These are phyloP conservation scores for Eucalyptus microcorys DNA, from an alignment of 345 rosid species.

Conservation along the genomic window DNA sequence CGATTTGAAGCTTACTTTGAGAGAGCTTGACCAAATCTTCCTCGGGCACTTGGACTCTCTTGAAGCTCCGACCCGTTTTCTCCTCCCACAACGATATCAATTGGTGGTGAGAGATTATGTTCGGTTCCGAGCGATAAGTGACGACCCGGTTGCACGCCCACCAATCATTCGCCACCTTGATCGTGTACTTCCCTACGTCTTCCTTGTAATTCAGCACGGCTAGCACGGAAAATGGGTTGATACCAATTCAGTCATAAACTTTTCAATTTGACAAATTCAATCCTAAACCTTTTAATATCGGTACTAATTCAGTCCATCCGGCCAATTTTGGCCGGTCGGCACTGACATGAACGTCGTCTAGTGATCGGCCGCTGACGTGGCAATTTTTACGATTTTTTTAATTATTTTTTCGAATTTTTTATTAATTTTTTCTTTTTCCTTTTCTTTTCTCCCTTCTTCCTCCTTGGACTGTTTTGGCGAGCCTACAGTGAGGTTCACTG, in stretches of 20 bases:
- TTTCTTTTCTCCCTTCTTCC: no score
- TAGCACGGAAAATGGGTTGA: background rate
- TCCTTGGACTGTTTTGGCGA: accelerated
- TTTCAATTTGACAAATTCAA: accelerated
- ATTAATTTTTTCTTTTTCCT: no score
- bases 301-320: accelerated
- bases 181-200: conserved; percentile 18
- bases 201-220: conserved; percentile 26
- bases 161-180: conserved; percentile 20
- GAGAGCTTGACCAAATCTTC: conserved; percentile 20
- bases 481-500: accelerated
- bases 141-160: conserved; percentile 8
- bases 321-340: accelerated
- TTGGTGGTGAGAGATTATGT: conserved; percentile 14
- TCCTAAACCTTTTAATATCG: no score
- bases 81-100: conserved; percentile 23
- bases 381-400: no score
- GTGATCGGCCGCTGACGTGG: accelerated
- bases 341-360: accelerated
- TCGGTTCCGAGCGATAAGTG: background rate
- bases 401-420: no score
- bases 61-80: conserved; percentile 15
- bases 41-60: conserved; percentile 4
- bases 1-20: conserved; percentile 3
- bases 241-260: accelerated